Evolutionary conservation across 805 yeast genomes (phyloP).

Genomic region (Hanseniaspora osmophila): DNA sequence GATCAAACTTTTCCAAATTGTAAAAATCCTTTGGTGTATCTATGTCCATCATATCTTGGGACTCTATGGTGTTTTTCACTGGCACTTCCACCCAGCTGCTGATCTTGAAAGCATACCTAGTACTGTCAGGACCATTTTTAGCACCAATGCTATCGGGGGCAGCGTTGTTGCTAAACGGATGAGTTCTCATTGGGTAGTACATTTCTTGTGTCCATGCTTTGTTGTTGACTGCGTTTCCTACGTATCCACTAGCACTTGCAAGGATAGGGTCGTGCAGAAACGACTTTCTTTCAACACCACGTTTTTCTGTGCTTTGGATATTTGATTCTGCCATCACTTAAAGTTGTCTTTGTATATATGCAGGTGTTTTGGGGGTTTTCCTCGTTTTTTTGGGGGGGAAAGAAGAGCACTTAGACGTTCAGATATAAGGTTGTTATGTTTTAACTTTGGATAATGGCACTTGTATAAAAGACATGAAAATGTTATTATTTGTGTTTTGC

Average conservation of each 20-base stretch:
- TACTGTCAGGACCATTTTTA: slow-evolving; percentile 6
- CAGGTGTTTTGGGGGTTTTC: no score
- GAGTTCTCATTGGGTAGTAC: slow-evolving; percentile 14
- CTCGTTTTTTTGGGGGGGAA: no score
- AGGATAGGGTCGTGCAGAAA: background rate
- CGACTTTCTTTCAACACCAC: background rate
- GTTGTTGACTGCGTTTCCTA: slow-evolving; percentile 5
- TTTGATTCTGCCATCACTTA: no score
- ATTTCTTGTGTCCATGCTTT: slow-evolving; percentile 23
- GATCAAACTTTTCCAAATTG: slow-evolving; percentile 27
- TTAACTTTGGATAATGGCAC: no score
- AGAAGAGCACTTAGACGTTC: no score
- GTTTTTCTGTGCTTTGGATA: no score
- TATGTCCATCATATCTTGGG: slow-evolving; percentile 18
- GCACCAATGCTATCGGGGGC: slow-evolving; percentile 6
- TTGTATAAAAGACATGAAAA: no score
- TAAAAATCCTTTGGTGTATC: slow-evolving; percentile 28
- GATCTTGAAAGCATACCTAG: slow-evolving; percentile 11
- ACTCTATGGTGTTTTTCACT: slow-evolving; percentile 3
- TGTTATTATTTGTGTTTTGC: no score
- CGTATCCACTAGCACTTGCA: background rate
- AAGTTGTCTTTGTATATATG: no score
- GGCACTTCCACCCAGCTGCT: slow-evolving; percentile 14
- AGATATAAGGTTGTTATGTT: no score
- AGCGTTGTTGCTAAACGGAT: slow-evolving; percentile 4